Evolutionary conservation across 2,329 filamentous ascomycete genomes (phyloP).

Genomic region (Monosporascus sp.): DNA sequence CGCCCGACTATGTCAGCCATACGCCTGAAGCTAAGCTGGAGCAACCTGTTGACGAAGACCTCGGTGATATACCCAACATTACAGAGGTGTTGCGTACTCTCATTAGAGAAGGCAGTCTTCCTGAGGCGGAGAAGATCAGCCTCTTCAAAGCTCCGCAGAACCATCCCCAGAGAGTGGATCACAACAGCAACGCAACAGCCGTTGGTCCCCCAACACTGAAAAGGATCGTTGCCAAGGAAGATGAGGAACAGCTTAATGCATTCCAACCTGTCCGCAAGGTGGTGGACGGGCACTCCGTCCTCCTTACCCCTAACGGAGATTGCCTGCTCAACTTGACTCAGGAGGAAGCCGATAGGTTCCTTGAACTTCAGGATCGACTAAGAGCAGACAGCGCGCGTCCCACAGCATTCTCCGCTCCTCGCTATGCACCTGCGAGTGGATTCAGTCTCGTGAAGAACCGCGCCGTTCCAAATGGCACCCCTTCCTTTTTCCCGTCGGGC

Average conservation of each 20-base stretch:
- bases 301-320: slow-evolving; percentile 71
- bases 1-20: slow-evolving; percentile 27
- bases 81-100: slow-evolving; percentile 33
- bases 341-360: slow-evolving; percentile 64
- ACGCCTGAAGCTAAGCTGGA: slow-evolving; percentile 21
- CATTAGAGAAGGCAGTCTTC: slow-evolving; percentile 27
- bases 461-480: slow-evolving; percentile 58
- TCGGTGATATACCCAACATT: slow-evolving; percentile 26
- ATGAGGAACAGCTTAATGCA: slow-evolving; percentile 48
- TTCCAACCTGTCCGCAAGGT: slow-evolving; percentile 57
- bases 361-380: slow-evolving; percentile 60
- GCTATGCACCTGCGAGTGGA: slow-evolving; percentile 49
- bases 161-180: slow-evolving; percentile 25
- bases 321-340: slow-evolving; percentile 66
- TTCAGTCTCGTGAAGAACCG: slow-evolving; percentile 60
- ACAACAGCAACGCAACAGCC: slow-evolving; percentile 19
- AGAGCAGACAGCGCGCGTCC: slow-evolving; percentile 45
- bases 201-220: slow-evolving; percentile 35
- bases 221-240: slow-evolving; percentile 45
- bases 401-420: slow-evolving; percentile 49
- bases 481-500: slow-evolving; percentile 53
- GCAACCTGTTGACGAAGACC: slow-evolving; percentile 23
- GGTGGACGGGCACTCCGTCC: slow-evolving; percentile 58
- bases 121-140: slow-evolving; percentile 30
- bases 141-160: slow-evolving; percentile 33